Evolutionary conservation across 2,329 filamentous ascomycete species (phyloP).

Genomic region (Didymella segeticola): DNA sequence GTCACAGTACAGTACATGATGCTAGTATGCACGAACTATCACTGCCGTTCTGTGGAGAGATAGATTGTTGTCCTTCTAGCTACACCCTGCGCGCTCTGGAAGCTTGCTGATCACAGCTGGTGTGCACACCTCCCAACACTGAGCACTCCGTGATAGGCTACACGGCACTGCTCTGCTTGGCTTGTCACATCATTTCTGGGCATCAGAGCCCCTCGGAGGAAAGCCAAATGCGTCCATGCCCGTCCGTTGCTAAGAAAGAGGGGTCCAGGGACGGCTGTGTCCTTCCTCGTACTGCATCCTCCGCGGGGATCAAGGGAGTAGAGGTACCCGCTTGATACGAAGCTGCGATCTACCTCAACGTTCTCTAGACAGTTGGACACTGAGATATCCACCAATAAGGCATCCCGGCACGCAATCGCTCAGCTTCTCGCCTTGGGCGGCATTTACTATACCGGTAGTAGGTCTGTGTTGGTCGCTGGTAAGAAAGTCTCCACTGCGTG

Average conservation of each 20-base stretch:
- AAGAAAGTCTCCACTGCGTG: neutral
- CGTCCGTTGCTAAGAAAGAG: constrained; percentile 10
- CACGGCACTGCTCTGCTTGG: constrained; percentile 3
- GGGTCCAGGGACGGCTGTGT: constrained; percentile 9
- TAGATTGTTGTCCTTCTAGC: neutral
- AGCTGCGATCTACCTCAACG: constrained; percentile 14
- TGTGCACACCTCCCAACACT: neutral
- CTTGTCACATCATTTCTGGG: constrained; percentile 6
- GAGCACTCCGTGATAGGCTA: neutral
- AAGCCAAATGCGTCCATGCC: constrained; percentile 4
- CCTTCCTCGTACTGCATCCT: neutral
- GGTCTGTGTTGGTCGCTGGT: neutral
- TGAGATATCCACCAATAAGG: constrained; percentile 10
- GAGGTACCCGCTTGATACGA: constrained; percentile 11
- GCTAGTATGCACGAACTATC: constrained; percentile 8
- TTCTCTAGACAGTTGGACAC: neutral
- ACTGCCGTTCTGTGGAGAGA: constrained; percentile 2
- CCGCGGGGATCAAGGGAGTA: no score
- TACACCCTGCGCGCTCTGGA: constrained; percentile 2
- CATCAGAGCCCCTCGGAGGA: neutral
- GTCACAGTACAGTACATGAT: constrained; percentile 20
- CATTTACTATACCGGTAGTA: no score
- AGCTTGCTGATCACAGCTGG: constrained; percentile 7
- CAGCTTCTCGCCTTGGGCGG: neutral
- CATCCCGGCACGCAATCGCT: constrained; percentile 10